Base-by-base conservation (phyloP, 2,329 filamentous ascomycete species). In the Elsinoe fawcettii region DNA sequence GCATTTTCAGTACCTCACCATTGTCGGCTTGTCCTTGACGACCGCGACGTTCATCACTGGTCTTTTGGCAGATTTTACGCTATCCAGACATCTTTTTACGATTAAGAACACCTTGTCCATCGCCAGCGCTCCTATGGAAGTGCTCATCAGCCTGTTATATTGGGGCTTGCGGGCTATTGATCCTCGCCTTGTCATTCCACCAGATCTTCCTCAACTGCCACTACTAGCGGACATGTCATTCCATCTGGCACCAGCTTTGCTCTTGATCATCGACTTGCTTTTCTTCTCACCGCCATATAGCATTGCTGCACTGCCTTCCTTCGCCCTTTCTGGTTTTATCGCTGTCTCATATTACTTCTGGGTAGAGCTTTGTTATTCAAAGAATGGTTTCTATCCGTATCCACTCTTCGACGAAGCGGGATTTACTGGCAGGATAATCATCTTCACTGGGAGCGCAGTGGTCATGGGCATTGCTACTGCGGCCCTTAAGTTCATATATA, bases 381-480 rank as follows among this genome's bases (percentile, higher is more conserved):
- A 80, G 59, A 90, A 90, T 64, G 82, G 84, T 56, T 84, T 78
- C 63, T 95, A 95, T 64, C 90, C 90, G 0, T 96, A 96, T 70
- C 90, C 91, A 1, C 79, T 96, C 23, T 92, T 96, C 62, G 84
- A 77, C 7, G 68, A 87, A 44, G 73, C 95, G 41, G 78, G 76
- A 51, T 86, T 83, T 0, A 67, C 74, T 51, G 84, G 90, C 66
- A 80, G 91, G 18, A 74, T 84, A 7, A 72, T 80, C 0, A 74
- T 95, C 8, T 95, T 95, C 63, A 77, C 77, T 8, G 62, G 59
- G 11, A 63, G 63, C 59, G 90, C 88, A 0, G 66, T 79, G 1
- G 71, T 88, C 14, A 91, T 95, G 82, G 85, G 87, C 1, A 69
- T 76, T 2, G 89, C 84, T 62, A 91, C 88, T 0, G 73, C 81